A percentile compares a stretch with the other conserved stretches of the same genome.
These are phyloP conservation scores for Colletotrichum sp. DNA, from an alignment of 2,329 filamentous ascomycete genomes.

Conservation along the genomic window DNA sequence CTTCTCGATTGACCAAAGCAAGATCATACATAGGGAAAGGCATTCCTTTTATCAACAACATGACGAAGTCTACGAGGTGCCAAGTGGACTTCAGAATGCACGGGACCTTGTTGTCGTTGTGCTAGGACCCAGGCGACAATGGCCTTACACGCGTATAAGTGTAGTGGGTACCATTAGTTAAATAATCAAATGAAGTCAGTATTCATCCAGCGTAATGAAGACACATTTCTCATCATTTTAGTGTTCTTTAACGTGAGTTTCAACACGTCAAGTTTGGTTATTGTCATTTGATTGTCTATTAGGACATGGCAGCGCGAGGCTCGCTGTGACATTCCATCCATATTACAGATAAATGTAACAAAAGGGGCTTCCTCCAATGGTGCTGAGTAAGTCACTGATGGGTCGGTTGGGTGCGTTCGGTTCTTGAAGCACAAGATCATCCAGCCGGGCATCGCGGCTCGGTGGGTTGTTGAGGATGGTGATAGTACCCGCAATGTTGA, in stretches of 20 bases:
- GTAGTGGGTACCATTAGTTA: not conserved
- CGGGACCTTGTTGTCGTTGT: not conserved
- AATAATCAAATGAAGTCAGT: not conserved
- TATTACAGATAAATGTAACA: conserved; percentile 33
- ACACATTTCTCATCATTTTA: not conserved
- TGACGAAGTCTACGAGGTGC: no score
- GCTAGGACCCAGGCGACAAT: not conserved
- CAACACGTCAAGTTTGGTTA: no score
- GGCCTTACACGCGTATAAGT: not conserved
- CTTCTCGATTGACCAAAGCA: not conserved
- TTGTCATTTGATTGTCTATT: not conserved
- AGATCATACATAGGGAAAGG: not conserved
- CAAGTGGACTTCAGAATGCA: no score
- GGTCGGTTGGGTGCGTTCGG: conserved; percentile 24
- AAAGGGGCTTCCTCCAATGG: conserved; percentile 33
- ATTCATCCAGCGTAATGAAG: not conserved
- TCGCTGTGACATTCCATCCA: not conserved
- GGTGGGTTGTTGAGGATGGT: conserved; percentile 22
- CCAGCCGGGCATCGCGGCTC: conserved; percentile 20
- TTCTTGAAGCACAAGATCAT: conserved; percentile 29
- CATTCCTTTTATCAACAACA: not conserved
- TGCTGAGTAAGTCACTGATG: conserved; percentile 36
- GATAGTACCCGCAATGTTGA: conserved; percentile 22
- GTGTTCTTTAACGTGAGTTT: no score
- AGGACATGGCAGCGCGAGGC: not conserved